Evolutionary conservation across 2,329 filamentous ascomycete species (phyloP).

Genomic region (Eurotiales sp.): DNA sequence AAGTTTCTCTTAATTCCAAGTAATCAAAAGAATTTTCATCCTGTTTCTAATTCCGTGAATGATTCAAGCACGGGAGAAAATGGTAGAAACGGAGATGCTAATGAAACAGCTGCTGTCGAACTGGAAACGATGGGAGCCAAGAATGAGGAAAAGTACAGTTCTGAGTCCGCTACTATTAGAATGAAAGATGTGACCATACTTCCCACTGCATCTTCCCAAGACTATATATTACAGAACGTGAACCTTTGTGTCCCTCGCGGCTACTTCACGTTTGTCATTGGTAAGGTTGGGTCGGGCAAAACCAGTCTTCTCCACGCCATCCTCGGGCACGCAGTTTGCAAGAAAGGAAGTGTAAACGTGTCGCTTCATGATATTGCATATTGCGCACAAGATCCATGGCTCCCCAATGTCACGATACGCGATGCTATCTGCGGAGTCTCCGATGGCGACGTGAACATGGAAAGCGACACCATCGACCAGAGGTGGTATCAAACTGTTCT

Average conservation of each 20-base stretch:
- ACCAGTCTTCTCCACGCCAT: conserved; percentile 47
- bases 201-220: background rate
- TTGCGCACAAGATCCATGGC: conserved; percentile 33
- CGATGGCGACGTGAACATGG: background rate
- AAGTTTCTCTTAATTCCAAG: conserved; percentile 13
- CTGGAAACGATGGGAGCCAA: background rate
- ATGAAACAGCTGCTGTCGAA: background rate
- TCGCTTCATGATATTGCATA: conserved; percentile 27
- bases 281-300: conserved; percentile 52
- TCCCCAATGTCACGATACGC: conserved; percentile 28
- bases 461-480: conserved; percentile 19
- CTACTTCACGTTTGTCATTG: conserved; percentile 47
- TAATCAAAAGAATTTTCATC: background rate
- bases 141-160: too few relatives aligned
- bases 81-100: background rate
- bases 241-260: conserved; percentile 38
- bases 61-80: too few relatives aligned
- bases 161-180: background rate
- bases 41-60: background rate
- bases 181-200: conserved; percentile 1
- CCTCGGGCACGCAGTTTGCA: conserved; percentile 39
- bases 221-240: conserved; percentile 34
- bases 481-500: conserved; percentile 27
- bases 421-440: conserved; percentile 25
- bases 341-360: conserved; percentile 26